Conservation (phyloP, 768 basidiomycete genomes). For the Tricholomella constricta region DNA sequence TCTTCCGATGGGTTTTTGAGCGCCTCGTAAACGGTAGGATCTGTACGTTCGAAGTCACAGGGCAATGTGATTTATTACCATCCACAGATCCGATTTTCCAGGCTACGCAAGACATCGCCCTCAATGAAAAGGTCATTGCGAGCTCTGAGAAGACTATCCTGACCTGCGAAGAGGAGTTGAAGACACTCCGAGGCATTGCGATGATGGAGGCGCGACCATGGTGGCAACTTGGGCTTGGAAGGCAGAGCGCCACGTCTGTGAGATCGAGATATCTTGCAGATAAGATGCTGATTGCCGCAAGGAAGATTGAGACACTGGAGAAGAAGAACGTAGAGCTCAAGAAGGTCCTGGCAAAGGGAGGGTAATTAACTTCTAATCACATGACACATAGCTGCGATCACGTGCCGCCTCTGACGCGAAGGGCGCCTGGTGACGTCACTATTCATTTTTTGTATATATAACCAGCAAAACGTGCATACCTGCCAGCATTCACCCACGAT, state of each 20-base stretch:
- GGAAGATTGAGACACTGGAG: conserved; percentile 71
- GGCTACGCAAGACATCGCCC: conserved; percentile 79
- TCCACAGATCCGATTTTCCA: conserved; percentile 70
- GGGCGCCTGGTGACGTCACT: too few species aligned
- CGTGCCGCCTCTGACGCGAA: conserved; percentile 24
- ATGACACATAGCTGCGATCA: not conserved
- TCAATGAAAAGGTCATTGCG: conserved; percentile 69
- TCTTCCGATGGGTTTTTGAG: conserved; percentile 85
- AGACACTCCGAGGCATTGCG: conserved; percentile 65
- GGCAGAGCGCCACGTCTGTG: conserved; percentile 51
- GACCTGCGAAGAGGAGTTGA: conserved; percentile 76
- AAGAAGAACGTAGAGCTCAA: conserved; percentile 70
- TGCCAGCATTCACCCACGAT: not conserved
- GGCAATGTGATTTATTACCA: conserved; percentile 7
- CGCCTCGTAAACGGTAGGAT: conserved; percentile 72
- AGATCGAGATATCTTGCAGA: conserved; percentile 69
- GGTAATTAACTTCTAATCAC: conserved; percentile 18
- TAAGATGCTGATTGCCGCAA: conserved; percentile 73
- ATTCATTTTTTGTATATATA: conserved; percentile 18
- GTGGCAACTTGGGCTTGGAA: conserved; percentile 40
- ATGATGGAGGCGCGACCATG: conserved; percentile 43
- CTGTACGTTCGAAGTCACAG: not conserved
- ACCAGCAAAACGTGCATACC: not conserved
- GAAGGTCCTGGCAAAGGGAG: conserved; percentile 49
- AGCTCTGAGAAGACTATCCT: conserved; percentile 64